Conservation (phyloP, 2,329 filamentous ascomycete genomes). For the Davidsoniella virescens region DNA sequence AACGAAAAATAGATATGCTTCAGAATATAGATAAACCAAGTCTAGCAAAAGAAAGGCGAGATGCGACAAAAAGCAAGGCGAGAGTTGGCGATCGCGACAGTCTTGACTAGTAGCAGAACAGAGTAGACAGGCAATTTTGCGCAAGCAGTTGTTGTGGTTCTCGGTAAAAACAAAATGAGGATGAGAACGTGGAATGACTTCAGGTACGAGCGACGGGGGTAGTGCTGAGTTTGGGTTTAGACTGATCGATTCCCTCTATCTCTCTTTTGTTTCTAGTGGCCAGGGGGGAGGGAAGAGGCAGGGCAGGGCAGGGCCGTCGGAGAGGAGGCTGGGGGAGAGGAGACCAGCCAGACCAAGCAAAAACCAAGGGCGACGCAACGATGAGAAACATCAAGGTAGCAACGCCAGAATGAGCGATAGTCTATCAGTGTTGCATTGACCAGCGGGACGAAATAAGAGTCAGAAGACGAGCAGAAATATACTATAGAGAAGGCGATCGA, state of each 20-base stretch:
- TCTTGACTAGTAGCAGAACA: not conserved
- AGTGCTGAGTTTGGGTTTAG: not conserved
- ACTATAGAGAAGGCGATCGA: no score
- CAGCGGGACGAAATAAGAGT: no score
- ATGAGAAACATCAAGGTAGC: not conserved
- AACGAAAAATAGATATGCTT: not conserved
- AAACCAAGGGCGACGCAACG: not conserved
- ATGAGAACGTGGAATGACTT: slow-evolving; percentile 5
- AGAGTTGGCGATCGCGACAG: not conserved
- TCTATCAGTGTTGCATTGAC: no score
- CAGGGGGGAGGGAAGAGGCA: not conserved
- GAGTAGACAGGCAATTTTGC: not conserved
- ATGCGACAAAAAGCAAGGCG: slow-evolving; percentile 4
- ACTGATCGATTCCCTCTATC: not conserved
- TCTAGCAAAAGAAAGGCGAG: not conserved
- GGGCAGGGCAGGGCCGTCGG: not conserved
- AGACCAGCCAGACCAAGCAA: not conserved
- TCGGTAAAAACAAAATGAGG: slow-evolving; percentile 10
- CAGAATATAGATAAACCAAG: not conserved
- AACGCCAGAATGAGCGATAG: no score
- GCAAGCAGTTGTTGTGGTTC: slow-evolving; percentile 1
- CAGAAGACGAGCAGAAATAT: no score
- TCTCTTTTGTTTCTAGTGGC: not conserved
- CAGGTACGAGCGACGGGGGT: slow-evolving; percentile 5
- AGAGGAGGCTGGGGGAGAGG: not conserved